These are phyloP conservation scores for Vigna unguiculata DNA, from an alignment of 306 rosid species.

Conservation along the genomic window DNA sequence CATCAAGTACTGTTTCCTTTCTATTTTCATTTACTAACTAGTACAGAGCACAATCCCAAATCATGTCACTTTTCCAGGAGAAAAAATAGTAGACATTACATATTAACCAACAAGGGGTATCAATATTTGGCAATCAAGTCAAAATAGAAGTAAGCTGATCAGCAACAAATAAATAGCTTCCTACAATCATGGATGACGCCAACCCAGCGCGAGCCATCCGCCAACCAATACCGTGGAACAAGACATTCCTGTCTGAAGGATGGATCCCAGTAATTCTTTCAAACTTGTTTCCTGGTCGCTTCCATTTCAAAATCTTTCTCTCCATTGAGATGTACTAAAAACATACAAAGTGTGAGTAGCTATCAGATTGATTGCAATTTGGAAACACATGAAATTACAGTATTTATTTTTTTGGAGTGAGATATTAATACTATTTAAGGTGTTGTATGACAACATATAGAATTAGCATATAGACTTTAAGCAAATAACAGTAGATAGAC, in stretches of 20 bases:
- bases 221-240: slow-evolving; percentile 69
- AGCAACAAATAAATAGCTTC: slow-evolving; percentile 71
- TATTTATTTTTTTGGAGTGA: slow-evolving; percentile 21
- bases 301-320: slow-evolving; percentile 81
- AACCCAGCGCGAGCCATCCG: slow-evolving; percentile 83
- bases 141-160: slow-evolving; percentile 62
- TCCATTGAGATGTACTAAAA: slow-evolving; percentile 75
- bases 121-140: slow-evolving; percentile 37
- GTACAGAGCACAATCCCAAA: slow-evolving; percentile 19
- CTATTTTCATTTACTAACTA: slow-evolving; percentile 28
- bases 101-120: slow-evolving; percentile 28
- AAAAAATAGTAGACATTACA: background rate
- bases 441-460: slow-evolving; percentile 24
- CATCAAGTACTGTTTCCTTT: slow-evolving; percentile 18
- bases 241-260: slow-evolving; percentile 75
- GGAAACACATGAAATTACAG: slow-evolving; percentile 1
- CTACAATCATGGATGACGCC: slow-evolving; percentile 73
- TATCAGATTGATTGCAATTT: slow-evolving; percentile 28
- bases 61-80: slow-evolving; percentile 6
- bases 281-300: slow-evolving; percentile 69
- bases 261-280: slow-evolving; percentile 79
- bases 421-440: slow-evolving; percentile 28
- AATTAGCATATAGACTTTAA: slow-evolving; percentile 29
- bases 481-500: slow-evolving; percentile 10
- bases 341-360: slow-evolving; percentile 29